Conservation (phyloP, 2,329 filamentous ascomycete species). For the Aplosporella prunicola region DNA sequence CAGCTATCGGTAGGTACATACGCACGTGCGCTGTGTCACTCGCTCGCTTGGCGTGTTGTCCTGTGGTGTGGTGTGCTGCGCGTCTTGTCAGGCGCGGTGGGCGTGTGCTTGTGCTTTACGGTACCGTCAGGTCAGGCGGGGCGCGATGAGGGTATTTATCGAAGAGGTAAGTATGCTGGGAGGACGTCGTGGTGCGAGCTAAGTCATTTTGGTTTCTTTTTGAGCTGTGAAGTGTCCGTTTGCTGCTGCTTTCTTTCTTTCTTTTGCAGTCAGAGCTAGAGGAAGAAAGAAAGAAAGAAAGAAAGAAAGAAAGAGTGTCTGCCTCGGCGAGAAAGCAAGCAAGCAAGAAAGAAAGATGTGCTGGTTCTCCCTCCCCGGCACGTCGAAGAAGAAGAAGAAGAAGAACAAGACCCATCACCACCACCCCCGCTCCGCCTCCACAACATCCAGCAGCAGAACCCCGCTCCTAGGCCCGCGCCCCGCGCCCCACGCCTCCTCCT, state of each 20-base stretch:
- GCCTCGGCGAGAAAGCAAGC: too few relatives aligned
- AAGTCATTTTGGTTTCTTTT: neutral
- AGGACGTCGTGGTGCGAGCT: neutral
- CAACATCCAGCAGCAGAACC: neutral
- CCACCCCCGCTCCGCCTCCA: neutral
- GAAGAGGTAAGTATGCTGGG: neutral
- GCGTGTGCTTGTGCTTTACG: neutral
- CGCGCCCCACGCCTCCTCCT: slow-evolving; percentile 2
- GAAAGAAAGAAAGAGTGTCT: neutral
- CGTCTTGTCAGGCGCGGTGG: too few relatives aligned
- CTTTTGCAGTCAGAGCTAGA: too few relatives aligned
- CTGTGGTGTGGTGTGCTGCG: too few relatives aligned
- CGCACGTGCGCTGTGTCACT: too few relatives aligned
- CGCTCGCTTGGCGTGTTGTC: too few relatives aligned
- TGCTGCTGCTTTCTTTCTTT: too few relatives aligned
- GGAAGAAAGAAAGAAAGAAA: neutral
- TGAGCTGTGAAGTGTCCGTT: neutral
- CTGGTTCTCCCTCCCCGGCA: slow-evolving; percentile 1
- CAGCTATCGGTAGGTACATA: too few relatives aligned
- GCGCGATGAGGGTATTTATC: neutral
- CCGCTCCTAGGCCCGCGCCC: slow-evolving; percentile 3
- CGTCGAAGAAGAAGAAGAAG: neutral
- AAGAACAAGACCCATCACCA: neutral
- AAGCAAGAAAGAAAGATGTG: neutral
- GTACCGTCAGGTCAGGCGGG: neutral